Evolutionary conservation across 176 grass and related monocot genomes (phyloP).

Genomic region (Otatea glauca): DNA sequence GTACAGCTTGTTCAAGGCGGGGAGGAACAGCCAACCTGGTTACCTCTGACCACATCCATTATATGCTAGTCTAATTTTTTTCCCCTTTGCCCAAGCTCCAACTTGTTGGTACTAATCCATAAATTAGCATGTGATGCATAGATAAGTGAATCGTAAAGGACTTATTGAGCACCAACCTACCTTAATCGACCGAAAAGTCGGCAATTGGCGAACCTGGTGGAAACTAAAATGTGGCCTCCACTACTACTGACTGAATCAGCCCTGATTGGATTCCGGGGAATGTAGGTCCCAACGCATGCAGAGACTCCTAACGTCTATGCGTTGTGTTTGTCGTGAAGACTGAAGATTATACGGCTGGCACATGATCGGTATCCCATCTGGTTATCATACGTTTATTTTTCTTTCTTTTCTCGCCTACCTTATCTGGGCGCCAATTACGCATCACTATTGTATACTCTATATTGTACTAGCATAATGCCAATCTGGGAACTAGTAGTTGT

Average conservation of each 20-base stretch:
- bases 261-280: not conserved
- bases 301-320: conserved; percentile 12
- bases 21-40: conserved; percentile 32
- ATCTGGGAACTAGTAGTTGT: conserved; percentile 17
- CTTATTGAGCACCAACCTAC: not conserved
- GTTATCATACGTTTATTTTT: not conserved
- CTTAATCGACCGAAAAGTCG: not conserved
- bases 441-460: not conserved
- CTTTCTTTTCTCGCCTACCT: not conserved
- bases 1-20: conserved; percentile 47
- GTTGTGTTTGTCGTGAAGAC: conserved; percentile 21
- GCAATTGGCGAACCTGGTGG: not conserved
- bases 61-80: not conserved
- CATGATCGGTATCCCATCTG: conserved; percentile 22
- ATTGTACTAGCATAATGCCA: conserved; percentile 13
- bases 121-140: not conserved
- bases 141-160: not conserved
- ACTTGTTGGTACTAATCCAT: not conserved
- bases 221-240: conserved; percentile 33
- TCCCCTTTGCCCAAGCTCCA: not conserved
- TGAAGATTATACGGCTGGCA: conserved; percentile 1
- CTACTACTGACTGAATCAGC: conserved; percentile 7
- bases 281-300: conserved; percentile 5
- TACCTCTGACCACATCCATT: conserved; percentile 15
- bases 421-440: not conserved